phyloP scores from a whole-genome alignment of 176 grass and related monocot species.

The Avena insularis region DNA sequence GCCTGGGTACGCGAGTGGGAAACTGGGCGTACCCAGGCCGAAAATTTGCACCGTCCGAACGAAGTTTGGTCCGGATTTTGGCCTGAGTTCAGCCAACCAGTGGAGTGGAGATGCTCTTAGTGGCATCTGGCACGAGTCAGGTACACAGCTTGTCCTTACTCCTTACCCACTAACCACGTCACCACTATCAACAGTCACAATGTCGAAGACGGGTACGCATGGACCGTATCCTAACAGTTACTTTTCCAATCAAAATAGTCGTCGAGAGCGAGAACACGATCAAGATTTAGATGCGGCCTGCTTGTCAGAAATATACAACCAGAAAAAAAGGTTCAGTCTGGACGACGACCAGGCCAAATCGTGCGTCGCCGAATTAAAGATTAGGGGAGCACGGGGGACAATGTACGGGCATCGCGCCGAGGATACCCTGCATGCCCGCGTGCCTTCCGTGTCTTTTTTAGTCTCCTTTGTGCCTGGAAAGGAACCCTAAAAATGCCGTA shows the following conservation, averaged over 20 bases:
- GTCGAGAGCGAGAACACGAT: neutral
- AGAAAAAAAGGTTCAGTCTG: neutral
- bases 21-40: too few relatives aligned
- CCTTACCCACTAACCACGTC: neutral
- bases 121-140: neutral
- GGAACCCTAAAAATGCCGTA: neutral
- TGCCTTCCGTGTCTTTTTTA: neutral
- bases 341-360: neutral
- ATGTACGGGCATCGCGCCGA: conserved; percentile 42
- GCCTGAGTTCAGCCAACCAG: too few relatives aligned
- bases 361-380: neutral
- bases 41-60: too few relatives aligned
- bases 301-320: conserved; percentile 1
- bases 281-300: neutral
- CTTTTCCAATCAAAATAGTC: neutral
- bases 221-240: neutral
- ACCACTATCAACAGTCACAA: neutral
- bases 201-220: neutral
- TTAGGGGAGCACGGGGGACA: neutral
- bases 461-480: neutral
- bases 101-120: too few relatives aligned
- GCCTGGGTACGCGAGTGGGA: too few relatives aligned
- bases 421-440: neutral
- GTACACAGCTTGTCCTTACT: neutral
- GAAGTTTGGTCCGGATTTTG: too few relatives aligned